A percentile compares a stretch with the other conserved stretches of the same genome.
phyloP scores from a whole-genome alignment of 148 eudicot species.

The Vaccinium macrocarpon region DNA sequence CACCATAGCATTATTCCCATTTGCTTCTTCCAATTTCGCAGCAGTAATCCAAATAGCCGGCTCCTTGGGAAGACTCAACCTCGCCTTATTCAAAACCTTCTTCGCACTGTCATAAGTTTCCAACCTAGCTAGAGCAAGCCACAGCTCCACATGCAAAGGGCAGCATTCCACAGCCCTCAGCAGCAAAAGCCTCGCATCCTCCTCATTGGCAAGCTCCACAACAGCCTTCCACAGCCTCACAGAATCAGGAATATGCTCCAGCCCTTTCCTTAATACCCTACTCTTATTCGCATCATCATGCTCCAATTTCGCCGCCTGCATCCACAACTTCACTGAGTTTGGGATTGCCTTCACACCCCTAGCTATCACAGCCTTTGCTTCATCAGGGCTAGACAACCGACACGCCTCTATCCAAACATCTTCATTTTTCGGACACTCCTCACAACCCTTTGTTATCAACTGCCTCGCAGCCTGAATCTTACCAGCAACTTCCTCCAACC shows the following conservation, averaged over 20 bases:
- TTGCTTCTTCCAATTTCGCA: slow-evolving; percentile 92
- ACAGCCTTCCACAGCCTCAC: slow-evolving; percentile 96
- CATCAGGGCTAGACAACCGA: slow-evolving; percentile 65
- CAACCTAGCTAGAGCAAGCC: slow-evolving; percentile 92
- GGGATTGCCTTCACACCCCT: slow-evolving; percentile 84
- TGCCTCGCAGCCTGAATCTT: slow-evolving; percentile 74
- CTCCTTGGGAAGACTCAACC: slow-evolving; percentile 84
- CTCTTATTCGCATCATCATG: slow-evolving; percentile 73
- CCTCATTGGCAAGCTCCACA: slow-evolving; percentile 93
- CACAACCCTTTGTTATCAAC: slow-evolving; percentile 75
- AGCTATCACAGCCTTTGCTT: slow-evolving; percentile 94
- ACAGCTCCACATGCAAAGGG: slow-evolving; percentile 85
- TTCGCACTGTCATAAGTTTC: slow-evolving; percentile 89
- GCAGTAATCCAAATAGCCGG: slow-evolving; percentile 96
- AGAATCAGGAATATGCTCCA: slow-evolving; percentile 85
- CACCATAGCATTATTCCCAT: slow-evolving; percentile 75
- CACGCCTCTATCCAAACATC: slow-evolving; percentile 97
- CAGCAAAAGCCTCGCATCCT: slow-evolving; percentile 72
- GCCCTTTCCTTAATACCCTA: slow-evolving; percentile 85
- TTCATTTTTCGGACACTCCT: slow-evolving; percentile 91
- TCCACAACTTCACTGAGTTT: slow-evolving; percentile 89
- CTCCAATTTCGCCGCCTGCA: slow-evolving; percentile 85
- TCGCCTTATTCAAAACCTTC: slow-evolving; percentile 84
- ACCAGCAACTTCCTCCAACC: slow-evolving; percentile 95
- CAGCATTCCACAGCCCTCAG: slow-evolving; percentile 94